A percentile compares a stretch with the other conserved stretches of the same genome.
phyloP scores from a whole-genome alignment of 2,329 filamentous ascomycete genomes.

The Exophiala viscosa region DNA sequence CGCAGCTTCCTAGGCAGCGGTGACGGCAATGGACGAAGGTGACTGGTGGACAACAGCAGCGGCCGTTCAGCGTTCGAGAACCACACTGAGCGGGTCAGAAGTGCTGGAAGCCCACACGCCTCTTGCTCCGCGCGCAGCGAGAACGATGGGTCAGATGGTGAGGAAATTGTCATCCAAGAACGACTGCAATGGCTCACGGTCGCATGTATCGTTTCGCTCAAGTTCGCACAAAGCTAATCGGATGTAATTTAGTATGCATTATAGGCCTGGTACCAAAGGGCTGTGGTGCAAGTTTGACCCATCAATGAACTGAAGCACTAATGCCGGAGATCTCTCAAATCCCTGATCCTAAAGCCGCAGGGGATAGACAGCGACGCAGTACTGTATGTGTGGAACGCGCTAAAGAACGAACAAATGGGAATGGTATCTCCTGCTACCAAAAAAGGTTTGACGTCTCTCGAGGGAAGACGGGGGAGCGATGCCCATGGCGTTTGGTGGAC shows the following conservation, averaged over 20 bases:
- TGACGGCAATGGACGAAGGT: neutral
- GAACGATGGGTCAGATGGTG: too few relatives aligned
- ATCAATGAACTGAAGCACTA: too few relatives aligned
- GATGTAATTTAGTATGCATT: too few relatives aligned
- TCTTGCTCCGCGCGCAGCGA: too few relatives aligned
- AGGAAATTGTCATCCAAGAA: neutral
- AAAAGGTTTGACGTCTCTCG: neutral
- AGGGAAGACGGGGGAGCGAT: neutral
- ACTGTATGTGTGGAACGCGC: conserved; percentile 4
- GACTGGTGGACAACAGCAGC: neutral
- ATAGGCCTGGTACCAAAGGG: too few relatives aligned
- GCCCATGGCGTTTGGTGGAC: neutral
- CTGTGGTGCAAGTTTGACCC: too few relatives aligned
- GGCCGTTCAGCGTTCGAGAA: too few relatives aligned
- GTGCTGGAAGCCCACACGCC: neutral
- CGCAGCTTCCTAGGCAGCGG: neutral
- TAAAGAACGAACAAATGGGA: conserved; percentile 15
- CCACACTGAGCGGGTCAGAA: too few relatives aligned
- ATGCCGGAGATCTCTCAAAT: too few relatives aligned
- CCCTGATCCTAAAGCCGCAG: neutral
- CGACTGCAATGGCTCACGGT: neutral
- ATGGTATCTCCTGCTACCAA: conserved; percentile 8
- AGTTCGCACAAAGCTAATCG: too few relatives aligned
- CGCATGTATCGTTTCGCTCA: too few relatives aligned
- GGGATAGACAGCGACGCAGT: neutral